Evolutionary conservation across 805 yeast species (phyloP).

Genomic region (Saccharomycodes ludwigii): DNA sequence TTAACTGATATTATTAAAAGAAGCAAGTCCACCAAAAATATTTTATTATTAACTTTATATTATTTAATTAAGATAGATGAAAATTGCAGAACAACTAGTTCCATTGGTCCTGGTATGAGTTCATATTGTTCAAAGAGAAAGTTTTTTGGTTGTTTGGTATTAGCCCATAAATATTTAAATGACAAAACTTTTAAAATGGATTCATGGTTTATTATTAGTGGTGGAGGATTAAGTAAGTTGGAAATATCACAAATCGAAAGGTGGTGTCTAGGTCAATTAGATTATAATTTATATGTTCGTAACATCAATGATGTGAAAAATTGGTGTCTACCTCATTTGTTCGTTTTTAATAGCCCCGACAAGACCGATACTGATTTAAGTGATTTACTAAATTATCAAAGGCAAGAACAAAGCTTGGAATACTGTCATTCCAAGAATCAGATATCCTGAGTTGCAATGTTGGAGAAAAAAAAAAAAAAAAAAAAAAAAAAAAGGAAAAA

Average conservation of each 20-base stretch:
- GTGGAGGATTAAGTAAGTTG: conserved; percentile 10
- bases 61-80: conserved; percentile 12
- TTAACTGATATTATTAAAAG: conserved; percentile 15
- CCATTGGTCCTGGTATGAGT: conserved; percentile 11
- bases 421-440: neutral
- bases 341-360: too few species aligned
- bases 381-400: neutral
- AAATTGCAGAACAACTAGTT: conserved; percentile 3
- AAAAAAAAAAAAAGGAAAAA: neutral
- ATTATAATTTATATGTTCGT: conserved; percentile 8
- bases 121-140: conserved; percentile 17
- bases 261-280: conserved; percentile 14
- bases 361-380: too few species aligned
- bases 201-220: conserved; percentile 16
- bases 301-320: neutral
- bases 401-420: neutral
- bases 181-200: conserved; percentile 18
- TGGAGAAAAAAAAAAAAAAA: neutral
- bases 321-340: too few species aligned
- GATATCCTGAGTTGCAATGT: neutral
- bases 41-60: conserved; percentile 11
- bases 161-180: conserved; percentile 17
- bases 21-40: conserved; percentile 13
- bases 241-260: conserved; percentile 16
- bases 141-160: conserved; percentile 13